Evolutionary conservation across 768 basidiomycete genomes (phyloP), one percentile per base, ranked within the genome.

Genomic region (Termitomyces bulborhizus): DNA sequence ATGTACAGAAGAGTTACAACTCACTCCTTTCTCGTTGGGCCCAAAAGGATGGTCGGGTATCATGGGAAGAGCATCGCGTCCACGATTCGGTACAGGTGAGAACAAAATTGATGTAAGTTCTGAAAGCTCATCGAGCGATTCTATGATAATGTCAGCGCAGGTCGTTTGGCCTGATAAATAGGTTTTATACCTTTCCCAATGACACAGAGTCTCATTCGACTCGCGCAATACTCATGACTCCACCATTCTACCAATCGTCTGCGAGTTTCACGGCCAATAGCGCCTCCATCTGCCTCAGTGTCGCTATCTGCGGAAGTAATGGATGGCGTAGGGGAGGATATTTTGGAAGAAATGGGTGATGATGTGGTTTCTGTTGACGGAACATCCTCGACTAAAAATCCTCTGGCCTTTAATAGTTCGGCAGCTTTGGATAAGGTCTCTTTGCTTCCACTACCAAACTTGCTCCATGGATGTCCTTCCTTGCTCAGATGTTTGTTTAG

Each of bases 401-500:
- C 79, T 55, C 78, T 78, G 11, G 71, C 74, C 65, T 81, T 83
- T 50, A 81, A 69, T 41, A 78, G 72, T 60, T 74, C 79, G 3
- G 85, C 90, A 0, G 82, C 82, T 55, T 76, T 74, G 5, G 78
- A 84, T 65, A 90, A 74, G 62, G 84, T 93, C 34, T 84, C 83
- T 46, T 82, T 80, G 69, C 90, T 89, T 6, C 94, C 94, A 18
- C 84, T 92, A 2, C 95, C 94, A 65, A 98, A 98, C 66, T 97
- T 98, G 57, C 78, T 80, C 86, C 93, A 98, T 3, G 82, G 81
- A 68, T 96, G 93, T 5, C 85, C 89, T 2, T 76, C 74, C 61
- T 83, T 84, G 54, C 84, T 86, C 47, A 96, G 81, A 62, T 87
- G 79, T 69, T 98, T 98, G 70, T 90, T 91, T 26, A 98, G 71